Conservation (phyloP, 441 rosid genomes). For the Pelargonium australe region DNA sequence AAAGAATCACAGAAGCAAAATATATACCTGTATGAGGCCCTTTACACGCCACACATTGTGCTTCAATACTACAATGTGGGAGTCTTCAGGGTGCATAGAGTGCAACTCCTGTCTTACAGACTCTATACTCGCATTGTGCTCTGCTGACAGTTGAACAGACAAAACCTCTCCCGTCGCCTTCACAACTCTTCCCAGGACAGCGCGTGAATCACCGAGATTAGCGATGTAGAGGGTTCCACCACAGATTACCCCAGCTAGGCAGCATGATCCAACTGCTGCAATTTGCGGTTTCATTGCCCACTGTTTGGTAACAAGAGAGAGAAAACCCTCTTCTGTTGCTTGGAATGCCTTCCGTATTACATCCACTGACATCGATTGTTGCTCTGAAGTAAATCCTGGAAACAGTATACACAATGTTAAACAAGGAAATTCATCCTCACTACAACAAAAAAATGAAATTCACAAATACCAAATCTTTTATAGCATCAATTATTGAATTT, state of each 20-base stretch:
- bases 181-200: constrained; percentile 78
- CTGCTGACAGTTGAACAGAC: constrained; percentile 75
- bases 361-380: constrained; percentile 71
- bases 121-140: constrained; percentile 80
- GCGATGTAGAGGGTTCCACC: constrained; percentile 76
- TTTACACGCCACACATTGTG: constrained; percentile 96
- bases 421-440: background rate
- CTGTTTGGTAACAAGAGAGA: constrained; percentile 63
- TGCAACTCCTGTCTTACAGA: constrained; percentile 76
- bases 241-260: constrained; percentile 75
- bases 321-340: constrained; percentile 93
- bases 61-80: constrained; percentile 70
- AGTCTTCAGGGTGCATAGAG: constrained; percentile 81
- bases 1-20: background rate
- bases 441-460: background rate
- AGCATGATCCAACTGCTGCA: constrained; percentile 96
- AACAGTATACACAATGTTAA: background rate
- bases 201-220: constrained; percentile 88
- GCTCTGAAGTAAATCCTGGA: constrained; percentile 78
- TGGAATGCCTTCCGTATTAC: constrained; percentile 75
- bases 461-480: background rate
- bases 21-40: constrained; percentile 82
- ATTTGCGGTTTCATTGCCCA: constrained; percentile 82
- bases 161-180: constrained; percentile 76
- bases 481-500: background rate